Evolutionary conservation across 306 rosid genomes (phyloP), one percentile per base, ranked within the genome.

Genomic region (Vicia villosa): DNA sequence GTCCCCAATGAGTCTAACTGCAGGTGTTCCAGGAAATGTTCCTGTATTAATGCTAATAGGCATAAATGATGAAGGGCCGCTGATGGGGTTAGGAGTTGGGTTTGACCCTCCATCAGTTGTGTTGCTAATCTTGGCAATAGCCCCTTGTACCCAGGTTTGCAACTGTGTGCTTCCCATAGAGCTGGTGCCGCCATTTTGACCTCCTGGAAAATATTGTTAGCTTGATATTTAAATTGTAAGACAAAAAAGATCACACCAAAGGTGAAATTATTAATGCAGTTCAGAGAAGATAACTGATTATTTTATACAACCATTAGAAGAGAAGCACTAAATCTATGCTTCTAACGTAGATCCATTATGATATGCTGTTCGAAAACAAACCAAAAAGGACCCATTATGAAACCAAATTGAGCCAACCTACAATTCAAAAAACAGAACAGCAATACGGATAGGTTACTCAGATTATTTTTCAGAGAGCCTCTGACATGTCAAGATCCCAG

Each of bases 1-100:
- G 77, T 94, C 99, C 74, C 99, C 99, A 59, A 94, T 89, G 66
- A 94, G 96, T 84, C 99, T 85, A 60, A 94, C 99, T 6, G 99
- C 99, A 34, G 99, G 99, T 74, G 99, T 94, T 74, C 99, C 99
- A 28, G 99, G 99, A 78, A 94, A 94, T 24, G 99, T 94, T 84
- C 99, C 99, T 3, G 99, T 94, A 74, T 94, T 94, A 63, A 94
- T 89, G 80, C 99, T 94, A 56, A 94, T 91, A 37, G 99, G 99
- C 97, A 91, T 89, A 77, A 91, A 87, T 50, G 99, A 69, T 6
- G 99, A 86, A 59, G 99, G 97, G 74, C 97, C 96, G 46, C 95
- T 94, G 59, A 89, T 82, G 51, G 95, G 97, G 68, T 86, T 91
- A 17, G 97, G 97, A 69, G 96, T 51, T 26, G 96, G 84, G 71